Base-by-base conservation (phyloP, 768 basidiomycete genomes). In the Exsudoporus frostii region DNA sequence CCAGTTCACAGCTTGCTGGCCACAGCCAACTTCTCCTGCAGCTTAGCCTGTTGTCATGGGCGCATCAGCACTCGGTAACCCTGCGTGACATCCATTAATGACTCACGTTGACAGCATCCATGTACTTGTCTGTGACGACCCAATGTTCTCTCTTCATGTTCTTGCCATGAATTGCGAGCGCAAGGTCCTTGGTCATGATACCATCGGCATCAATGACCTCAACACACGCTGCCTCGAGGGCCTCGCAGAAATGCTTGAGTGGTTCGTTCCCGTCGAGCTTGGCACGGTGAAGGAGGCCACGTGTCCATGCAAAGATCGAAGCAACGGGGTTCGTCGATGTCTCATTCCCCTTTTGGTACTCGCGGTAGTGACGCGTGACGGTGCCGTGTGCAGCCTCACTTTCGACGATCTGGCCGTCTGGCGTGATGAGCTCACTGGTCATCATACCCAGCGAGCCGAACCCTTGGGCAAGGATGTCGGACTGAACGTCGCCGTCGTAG, bases 321-420 rank as follows among this genome's bases (percentile, higher is more conserved):
- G 96, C 96, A 61, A 98, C 94, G 37, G 96, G 95, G 81, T 99
- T 99, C 43, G 96, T 99, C 52, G 91, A 94, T 11, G 96, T 98
- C 77, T 98, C 97, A 54, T 88, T 86, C 46, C 96, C 96, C 78
- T 98, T 96, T 73, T 98, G 96, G 69, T 84, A 88, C 73, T 98
- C 96, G 51, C 96, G 88, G 74, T 95, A 99, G 75, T 98, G 96
- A 36, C 96, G 86, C 3, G 95, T 97, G 52, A 97, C 93, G 17
- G 92, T 95, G 71, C 92, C 96, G 69, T 99, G 96, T 11, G 96
- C 96, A 44, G 97, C 97, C 73, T 99, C 97, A 60, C 87, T 85
- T 73, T 99, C 97, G 68, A 98, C 85, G 48, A 90, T 80, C 67
- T 85, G 76, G 24, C 97, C 97, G 65, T 97, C 94, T 32, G 97